phyloP scores from a whole-genome alignment of 805 yeast species.

The Schwanniomyces polymorphus region DNA sequence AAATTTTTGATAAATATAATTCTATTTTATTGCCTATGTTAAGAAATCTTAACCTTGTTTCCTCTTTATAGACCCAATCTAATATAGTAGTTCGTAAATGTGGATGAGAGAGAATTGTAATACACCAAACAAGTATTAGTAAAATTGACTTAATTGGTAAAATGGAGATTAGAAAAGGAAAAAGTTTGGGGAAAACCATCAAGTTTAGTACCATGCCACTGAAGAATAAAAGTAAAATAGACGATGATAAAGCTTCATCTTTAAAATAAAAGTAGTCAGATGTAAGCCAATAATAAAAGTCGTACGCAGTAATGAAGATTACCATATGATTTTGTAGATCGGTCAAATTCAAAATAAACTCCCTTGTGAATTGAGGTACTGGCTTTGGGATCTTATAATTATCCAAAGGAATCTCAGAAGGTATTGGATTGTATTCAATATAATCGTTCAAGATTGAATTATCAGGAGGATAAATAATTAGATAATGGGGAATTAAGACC shows the following conservation, averaged over 20 bases:
- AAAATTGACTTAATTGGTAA: slow-evolving; percentile 27
- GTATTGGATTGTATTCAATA: slow-evolving; percentile 28
- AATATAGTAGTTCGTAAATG: slow-evolving; percentile 46
- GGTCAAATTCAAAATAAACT: slow-evolving; percentile 73
- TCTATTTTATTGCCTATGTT: slow-evolving; percentile 53
- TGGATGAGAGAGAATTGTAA: slow-evolving; percentile 51
- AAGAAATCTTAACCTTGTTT: slow-evolving; percentile 54
- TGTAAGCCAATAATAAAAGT: slow-evolving; percentile 49
- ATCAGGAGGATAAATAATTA: slow-evolving; percentile 65
- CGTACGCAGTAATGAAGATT: slow-evolving; percentile 62
- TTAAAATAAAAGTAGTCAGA: slow-evolving; percentile 61
- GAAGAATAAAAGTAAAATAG: slow-evolving; percentile 45
- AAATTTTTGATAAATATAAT: slow-evolving; percentile 18
- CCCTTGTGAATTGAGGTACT: slow-evolving; percentile 75
- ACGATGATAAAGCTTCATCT: slow-evolving; percentile 59
- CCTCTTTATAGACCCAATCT: slow-evolving; percentile 57
- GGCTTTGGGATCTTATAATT: slow-evolving; percentile 61
- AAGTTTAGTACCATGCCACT: slow-evolving; percentile 15
- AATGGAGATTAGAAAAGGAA: slow-evolving; percentile 28
- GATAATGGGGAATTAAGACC: slow-evolving; percentile 68
- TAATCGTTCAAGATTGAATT: slow-evolving; percentile 16
- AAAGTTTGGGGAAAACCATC: slow-evolving; percentile 26
- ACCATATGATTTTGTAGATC: slow-evolving; percentile 83
- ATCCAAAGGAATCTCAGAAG: slow-evolving; percentile 50
- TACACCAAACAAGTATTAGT: slow-evolving; percentile 52